Evolutionary conservation across 768 basidiomycete genomes (phyloP), one percentile per base, ranked within the genome.

Genomic region (Naematelia aurantialba): DNA sequence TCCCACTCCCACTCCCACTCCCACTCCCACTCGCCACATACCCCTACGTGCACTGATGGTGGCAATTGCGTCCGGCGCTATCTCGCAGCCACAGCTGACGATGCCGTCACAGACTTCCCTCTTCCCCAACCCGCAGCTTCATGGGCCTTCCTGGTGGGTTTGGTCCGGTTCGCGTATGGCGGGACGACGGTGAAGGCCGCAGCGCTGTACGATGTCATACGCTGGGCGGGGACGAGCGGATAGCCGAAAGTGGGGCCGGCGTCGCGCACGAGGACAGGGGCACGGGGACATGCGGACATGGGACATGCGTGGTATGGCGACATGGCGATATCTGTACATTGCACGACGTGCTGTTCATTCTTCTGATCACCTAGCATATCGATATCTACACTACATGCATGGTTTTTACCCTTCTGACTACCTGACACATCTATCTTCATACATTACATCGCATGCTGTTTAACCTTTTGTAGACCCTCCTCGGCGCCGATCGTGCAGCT

Each of bases 111-210:
- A 72, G 73, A 72, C 48, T 75, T 66, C 57, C 73, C 73, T 12
- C 31, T 75, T 26, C 73, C 70, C 0, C 39, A 45, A 2, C 27
- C 55, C 4, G 56, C 53, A 26, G 60, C 57, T 42, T 63, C 68
- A 14, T 76, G 70, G 70, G 59, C 45, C 0, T 76, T 76, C 61
- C 51, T 76, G 55, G 52, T 58, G 1, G 74, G 74, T 8, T 42
- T 76, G 48, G 62, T 73, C 2, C 60, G 61, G 31, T 30, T 76
- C 5, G 67, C 67, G 3, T 72, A 76, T 63, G 70, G 66, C 24
- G 44, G 34, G 17, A 17, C 17, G 34, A 39, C 8, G 17, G 34
- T 8, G 34, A 39, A 39, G 34, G 17, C 17, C 17, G 8, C 8
- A 17, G 34, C 8, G 17, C 17, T 39, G 34, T 39, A 39, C 34